Base-by-base conservation (phyloP, 2,329 filamentous ascomycete species). In the Xylariales sp. region DNA sequence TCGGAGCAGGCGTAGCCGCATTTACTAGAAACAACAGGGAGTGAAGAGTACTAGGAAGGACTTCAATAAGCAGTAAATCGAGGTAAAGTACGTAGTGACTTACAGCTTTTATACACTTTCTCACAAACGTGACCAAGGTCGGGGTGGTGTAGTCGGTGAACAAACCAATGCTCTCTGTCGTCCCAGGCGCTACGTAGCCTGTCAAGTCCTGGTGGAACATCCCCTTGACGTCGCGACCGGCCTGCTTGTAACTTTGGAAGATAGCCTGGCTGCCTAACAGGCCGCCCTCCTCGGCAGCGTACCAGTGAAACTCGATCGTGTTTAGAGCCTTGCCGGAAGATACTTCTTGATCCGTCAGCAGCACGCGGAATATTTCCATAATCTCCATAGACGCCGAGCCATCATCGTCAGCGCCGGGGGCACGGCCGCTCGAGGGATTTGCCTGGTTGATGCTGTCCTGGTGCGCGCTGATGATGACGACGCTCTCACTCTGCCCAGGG, bases 271-370 rank as follows among this genome's bases (percentile, higher is more conserved):
- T 86, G 37, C 87, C 87, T 1, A 91, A 74, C 31, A 93, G 69
- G 12, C 87, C 87, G 8, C 82, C 85, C 58, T 93, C 87, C 54
- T 93, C 87, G 1, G 85, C 87, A 3, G 81, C 82, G 62, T 90
- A 91, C 86, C 86, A 93, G 60, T 91, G 86, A 60, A 91, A 91
- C 64, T 93, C 87, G 44, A 93, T 64, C 0, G 85, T 88, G 60
- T 91, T 89, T 46, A 76, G 65, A 5, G 74, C 78, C 44, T 78
- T 71, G 29, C 83, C 84, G 15, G 71, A 66, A 4, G 77, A 66
- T 42, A 90, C 72, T 31, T 77, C 71, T 7, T 78, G 65, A 25
- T 82, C 78, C 43, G 74, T 73, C 38, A 89, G 70, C 10, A 91
- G 70, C 32, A 86, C 84, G 11, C 84, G 76, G 46, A 93, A 69